Evolutionary conservation across 2,329 filamentous ascomycete species (phyloP).

Genomic region (Arthrobotrys iridis): DNA sequence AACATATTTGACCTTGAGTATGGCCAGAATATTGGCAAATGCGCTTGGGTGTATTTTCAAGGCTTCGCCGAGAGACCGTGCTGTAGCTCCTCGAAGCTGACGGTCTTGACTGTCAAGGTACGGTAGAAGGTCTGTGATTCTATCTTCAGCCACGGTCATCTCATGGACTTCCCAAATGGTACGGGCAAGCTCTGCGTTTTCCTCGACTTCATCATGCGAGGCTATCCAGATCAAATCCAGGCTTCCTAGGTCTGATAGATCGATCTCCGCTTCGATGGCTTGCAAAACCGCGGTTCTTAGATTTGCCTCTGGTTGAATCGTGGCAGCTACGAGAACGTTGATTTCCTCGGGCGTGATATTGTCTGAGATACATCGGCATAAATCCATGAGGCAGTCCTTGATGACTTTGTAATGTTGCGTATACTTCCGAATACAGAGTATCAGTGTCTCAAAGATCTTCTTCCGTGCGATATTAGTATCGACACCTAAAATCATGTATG

Average conservation of each 20-base stretch:
- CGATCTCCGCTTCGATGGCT: constrained; percentile 88
- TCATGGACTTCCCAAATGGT: constrained; percentile 97
- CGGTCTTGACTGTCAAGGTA: constrained; percentile 83
- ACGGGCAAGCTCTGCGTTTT: constrained; percentile 82
- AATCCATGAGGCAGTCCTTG: constrained; percentile 89
- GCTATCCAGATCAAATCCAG: constrained; percentile 93
- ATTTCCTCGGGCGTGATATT: constrained; percentile 81
- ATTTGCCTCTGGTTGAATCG: constrained; percentile 79
- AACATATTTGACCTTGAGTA: constrained; percentile 76
- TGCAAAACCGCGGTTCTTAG: constrained; percentile 88
- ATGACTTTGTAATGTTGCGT: constrained; percentile 93
- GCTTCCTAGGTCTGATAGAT: constrained; percentile 85
- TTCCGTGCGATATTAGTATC: constrained; percentile 69
- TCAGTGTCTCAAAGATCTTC: constrained; percentile 76
- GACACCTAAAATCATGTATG: constrained; percentile 53
- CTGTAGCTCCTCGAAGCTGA: constrained; percentile 83
- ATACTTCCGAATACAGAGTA: constrained; percentile 85
- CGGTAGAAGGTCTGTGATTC: constrained; percentile 74
- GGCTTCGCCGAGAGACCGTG: constrained; percentile 80
- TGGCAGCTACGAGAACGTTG: constrained; percentile 77
- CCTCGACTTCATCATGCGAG: constrained; percentile 87
- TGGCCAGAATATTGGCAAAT: constrained; percentile 71
- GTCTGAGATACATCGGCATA: constrained; percentile 82
- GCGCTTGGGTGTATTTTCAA: constrained; percentile 70
- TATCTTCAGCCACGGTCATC: constrained; percentile 73